Base-by-base conservation (phyloP, 2,329 filamentous ascomycete genomes). In the Cryphonectria japonica region DNA sequence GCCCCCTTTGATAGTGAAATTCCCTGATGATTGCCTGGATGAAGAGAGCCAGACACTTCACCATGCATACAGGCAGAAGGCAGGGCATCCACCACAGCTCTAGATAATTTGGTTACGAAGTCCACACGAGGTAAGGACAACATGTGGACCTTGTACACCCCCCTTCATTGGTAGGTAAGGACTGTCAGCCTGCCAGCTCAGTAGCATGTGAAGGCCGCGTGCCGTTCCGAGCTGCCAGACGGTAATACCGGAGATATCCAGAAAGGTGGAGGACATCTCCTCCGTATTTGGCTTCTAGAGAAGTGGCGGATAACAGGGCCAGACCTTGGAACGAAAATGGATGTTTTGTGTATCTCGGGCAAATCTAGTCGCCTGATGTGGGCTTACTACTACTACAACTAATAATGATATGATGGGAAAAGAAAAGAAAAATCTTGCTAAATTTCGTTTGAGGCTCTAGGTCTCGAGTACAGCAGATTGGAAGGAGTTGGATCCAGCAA, bases 141-240 rank as follows among this genome's bases (percentile, higher is more conserved):
- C 34, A 39, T 37, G 59, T 61, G 59, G 59, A 61, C 19, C 32
- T 37, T n/a, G 59, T 34, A 34, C 16, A 6, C 46, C 43, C 43
- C 46, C 22, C 9, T 50, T 22, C 19, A 8, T 50, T n/a, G 46
- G 22, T n/a, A n/a, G 13, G 54, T 32, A 16, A 61, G 59, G 34
- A 61, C 5, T 14, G 59, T 39, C 59, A 61, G 59, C 34, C 59
- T n/a, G 59, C 32, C 59, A 39, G 19, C 59, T 37, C 59, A 39
- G 59, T 61, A 34, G 59, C 59, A 61, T 61, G 59, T 61, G 59
- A 61, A 61, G 59, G 32, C 59, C 32, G 59, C 59, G 32, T 26
- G 59, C 59, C 59, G 59, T 61, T 61, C 59, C 59, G 59, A 61
- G 59, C 59, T 61, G 59, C 59, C 32, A 61, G 34, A 39, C 59